phyloP scores from a whole-genome alignment of 371 early-diverging fungal genomes.

The Mucor sp. region DNA sequence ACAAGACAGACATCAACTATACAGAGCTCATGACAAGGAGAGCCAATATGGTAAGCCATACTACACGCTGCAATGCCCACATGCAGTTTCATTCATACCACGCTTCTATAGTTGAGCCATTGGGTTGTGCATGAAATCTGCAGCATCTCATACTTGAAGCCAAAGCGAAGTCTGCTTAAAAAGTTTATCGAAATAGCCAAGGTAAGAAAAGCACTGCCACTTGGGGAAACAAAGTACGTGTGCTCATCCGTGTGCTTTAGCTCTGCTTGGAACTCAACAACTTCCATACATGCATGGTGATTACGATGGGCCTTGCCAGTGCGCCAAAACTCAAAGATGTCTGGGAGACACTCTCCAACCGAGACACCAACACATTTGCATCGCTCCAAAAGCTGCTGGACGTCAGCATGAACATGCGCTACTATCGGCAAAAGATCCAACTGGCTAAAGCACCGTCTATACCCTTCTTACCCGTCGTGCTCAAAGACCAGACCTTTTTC shows the following conservation, averaged over 20 bases:
- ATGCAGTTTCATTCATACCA: too few species aligned
- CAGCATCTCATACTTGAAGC: constrained; percentile 26
- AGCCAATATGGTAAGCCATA: constrained; percentile 32
- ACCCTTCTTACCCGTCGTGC: constrained; percentile 47
- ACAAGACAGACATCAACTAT: constrained; percentile 1
- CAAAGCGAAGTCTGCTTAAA: constrained; percentile 26
- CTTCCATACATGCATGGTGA: constrained; percentile 52
- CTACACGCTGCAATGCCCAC: not conserved
- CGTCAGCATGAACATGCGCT: constrained; percentile 46
- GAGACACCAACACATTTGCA: constrained; percentile 33
- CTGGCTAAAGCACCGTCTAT: constrained; percentile 30
- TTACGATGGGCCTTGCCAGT: constrained; percentile 41
- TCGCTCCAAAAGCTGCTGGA: constrained; percentile 37
- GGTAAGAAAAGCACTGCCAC: too few species aligned
- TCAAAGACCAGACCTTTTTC: constrained; percentile 49
- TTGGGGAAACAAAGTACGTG: too few species aligned
- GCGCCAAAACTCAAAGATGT: constrained; percentile 29
- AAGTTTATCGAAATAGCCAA: constrained; percentile 48
- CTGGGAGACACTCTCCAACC: constrained; percentile 36
- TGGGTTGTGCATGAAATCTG: constrained; percentile 49
- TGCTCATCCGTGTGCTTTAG: constrained; percentile 1
- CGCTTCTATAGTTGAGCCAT: constrained; percentile 29
- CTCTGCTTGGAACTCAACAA: constrained; percentile 46
- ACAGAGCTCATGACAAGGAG: constrained; percentile 28
- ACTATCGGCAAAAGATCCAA: constrained; percentile 42